phyloP scores from a whole-genome alignment of 225 moss, liverwort and hornwort species.

The Bryum argenteum region DNA sequence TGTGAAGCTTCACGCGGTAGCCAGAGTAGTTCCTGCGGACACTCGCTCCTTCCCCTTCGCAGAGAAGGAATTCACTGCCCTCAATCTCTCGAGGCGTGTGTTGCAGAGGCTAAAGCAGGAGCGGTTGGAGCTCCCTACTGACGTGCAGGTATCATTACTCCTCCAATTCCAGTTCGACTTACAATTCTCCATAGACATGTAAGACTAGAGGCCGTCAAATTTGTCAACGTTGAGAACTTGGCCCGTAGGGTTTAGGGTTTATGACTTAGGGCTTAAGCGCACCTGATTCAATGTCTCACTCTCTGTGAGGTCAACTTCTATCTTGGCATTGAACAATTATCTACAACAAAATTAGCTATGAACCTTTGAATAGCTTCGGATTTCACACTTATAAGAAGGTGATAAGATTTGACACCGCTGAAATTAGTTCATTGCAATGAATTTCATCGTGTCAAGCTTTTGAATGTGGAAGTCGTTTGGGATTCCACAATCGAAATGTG shows the following conservation, averaged over 20 bases:
- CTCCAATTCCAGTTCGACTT: neutral
- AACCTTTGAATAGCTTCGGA: too few species aligned
- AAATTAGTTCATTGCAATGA: neutral
- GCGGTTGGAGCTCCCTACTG: constrained; percentile 82
- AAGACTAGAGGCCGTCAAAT: neutral
- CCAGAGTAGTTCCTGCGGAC: constrained; percentile 54
- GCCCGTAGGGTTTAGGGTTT: constrained; percentile 32
- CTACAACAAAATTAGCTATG: too few species aligned
- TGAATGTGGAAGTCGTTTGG: neutral
- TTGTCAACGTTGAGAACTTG: constrained; percentile 1
- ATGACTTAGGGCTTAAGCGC: neutral
- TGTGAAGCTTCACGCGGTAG: constrained; percentile 29
- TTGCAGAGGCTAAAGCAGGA: constrained; percentile 74
- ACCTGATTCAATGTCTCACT: neutral
- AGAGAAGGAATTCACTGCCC: constrained; percentile 74
- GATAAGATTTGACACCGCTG: too few species aligned
- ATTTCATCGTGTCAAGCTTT: neutral
- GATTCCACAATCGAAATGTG: neutral
- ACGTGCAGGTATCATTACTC: constrained; percentile 64
- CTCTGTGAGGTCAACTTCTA: neutral
- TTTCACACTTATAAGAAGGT: too few species aligned
- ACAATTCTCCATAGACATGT: neutral
- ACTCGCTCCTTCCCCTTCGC: constrained; percentile 88
- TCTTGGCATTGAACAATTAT: too few species aligned
- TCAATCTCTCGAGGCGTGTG: constrained; percentile 66